Base-by-base conservation (phyloP, 1,284 basidiomycete genomes). In the Cryptococcus sp. region DNA sequence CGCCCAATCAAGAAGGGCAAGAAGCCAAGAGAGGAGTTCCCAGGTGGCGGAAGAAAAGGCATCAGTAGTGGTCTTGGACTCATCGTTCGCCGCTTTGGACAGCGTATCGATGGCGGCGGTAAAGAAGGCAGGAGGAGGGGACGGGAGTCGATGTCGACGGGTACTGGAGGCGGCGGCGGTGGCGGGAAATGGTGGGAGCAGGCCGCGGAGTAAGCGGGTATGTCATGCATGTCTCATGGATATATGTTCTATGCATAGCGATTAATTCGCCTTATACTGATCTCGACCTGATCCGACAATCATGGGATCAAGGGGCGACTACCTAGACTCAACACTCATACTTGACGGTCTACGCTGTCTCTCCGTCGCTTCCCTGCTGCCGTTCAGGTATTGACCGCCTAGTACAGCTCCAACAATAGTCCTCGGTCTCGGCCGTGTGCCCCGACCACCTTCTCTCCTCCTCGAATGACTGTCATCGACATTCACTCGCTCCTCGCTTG, bases 21-120 rank as follows among this genome's bases (percentile, higher is more conserved):
- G 50, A 66, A 58, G 47, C 53, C 50, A 38, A 41, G 41, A 41
- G 50, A 58, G 44, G 58, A 64, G 20, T 83, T 80, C 62, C 83
- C 84, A 17, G 84, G 84, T 3, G 84, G 85, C 17, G 85, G 86
- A 1, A 77, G 83, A 57, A 87, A 86, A 65, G 86, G 88, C 10
- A 80, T 90, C 20, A 88, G 87, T 61, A 88, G 86, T 0, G 89
- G 89, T 1, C 71, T 90, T 54, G 86, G 86, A n/a, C 86, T 85
- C 0, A 76, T 89, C 47, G 78, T 86, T 16, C 66, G 65, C 47
- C 57, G 70, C n/a, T 71, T 64, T 35, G 72, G 70, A n/a, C 66
- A 72, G 58, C 67, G 70, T 47, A 64, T 71, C 16, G 65, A 70
- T 45, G 55, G 54, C 5, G 17, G 52, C 3, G 56, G 61, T 17